phyloP scores from a whole-genome alignment of 495 filamentous ascomycete genomes.

The Hyaloscypha finlandica region DNA sequence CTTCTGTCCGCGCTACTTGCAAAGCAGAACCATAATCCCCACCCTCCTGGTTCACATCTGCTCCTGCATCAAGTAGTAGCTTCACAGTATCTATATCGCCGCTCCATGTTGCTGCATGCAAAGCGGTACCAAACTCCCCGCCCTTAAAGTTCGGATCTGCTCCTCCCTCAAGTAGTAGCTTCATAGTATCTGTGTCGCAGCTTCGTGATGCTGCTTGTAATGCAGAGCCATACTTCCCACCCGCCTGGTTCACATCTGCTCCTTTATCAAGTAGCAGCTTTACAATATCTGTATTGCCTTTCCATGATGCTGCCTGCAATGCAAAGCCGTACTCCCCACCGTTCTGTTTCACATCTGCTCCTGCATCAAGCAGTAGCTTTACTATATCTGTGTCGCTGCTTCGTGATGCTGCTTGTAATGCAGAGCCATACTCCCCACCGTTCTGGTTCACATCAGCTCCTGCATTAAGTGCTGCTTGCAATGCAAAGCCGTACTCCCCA shows the following conservation, averaged over 20 bases:
- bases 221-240: not conserved
- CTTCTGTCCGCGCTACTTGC: no score
- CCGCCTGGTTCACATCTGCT: not conserved
- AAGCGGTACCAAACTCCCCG: not conserved
- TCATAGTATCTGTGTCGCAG: no score
- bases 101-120: not conserved
- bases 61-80: not conserved
- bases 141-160: no score
- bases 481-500: not conserved
- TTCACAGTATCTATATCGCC: not conserved
- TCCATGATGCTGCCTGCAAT: not conserved
- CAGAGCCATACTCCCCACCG: no score
- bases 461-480: not conserved
- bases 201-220: no score
- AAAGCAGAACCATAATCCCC: no score
- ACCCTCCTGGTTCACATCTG: not conserved
- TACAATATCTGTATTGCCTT: not conserved
- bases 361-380: not conserved
- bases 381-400: not conserved
- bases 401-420: no score
- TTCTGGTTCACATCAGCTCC: not conserved
- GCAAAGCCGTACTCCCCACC: not conserved
- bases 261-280: not conserved
- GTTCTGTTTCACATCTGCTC: not conserved
- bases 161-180: not conserved